Percentiles rank a stretch among this genome's conserved stretches.
These are phyloP conservation scores for Cystofilobasidium capitatum DNA, from an alignment of 768 basidiomycete genomes.

Conservation along the genomic window DNA sequence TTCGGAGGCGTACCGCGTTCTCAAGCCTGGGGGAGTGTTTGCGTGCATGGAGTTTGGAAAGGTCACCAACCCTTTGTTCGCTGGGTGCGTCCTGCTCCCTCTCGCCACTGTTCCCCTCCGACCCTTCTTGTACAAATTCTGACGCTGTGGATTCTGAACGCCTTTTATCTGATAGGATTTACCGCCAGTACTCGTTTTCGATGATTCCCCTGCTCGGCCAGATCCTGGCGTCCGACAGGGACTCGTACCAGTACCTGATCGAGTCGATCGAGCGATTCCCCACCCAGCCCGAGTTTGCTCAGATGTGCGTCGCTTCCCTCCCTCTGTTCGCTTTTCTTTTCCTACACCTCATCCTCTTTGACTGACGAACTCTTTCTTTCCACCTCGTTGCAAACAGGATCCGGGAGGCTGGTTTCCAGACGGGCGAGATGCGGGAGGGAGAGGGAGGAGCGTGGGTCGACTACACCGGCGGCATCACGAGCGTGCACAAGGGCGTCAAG, in stretches of 20 bases:
- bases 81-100: slow-evolving; percentile 49
- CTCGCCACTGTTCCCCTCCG: neutral
- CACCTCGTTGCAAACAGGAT: slow-evolving; percentile 29
- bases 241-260: slow-evolving; percentile 82
- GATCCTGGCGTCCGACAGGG: slow-evolving; percentile 86
- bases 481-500: slow-evolving; percentile 42
- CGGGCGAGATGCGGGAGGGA: slow-evolving; percentile 40
- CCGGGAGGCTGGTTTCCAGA: slow-evolving; percentile 41
- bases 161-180: slow-evolving; percentile 50
- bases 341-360: neutral
- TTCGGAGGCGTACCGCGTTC: slow-evolving; percentile 78
- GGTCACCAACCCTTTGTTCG: slow-evolving; percentile 75
- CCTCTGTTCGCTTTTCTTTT: neutral
- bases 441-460: slow-evolving; percentile 54
- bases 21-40: slow-evolving; percentile 92
- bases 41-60: slow-evolving; percentile 93
- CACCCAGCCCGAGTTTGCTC: slow-evolving; percentile 71
- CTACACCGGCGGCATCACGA: slow-evolving; percentile 78
- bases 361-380: neutral
- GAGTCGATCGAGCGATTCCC: slow-evolving; percentile 96
- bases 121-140: neutral
- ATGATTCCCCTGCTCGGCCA: slow-evolving; percentile 93
- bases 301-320: slow-evolving; percentile 47
- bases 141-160: neutral
- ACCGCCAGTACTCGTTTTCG: slow-evolving; percentile 91